phyloP scores from a whole-genome alignment of 2,329 filamentous ascomycete genomes.

The Aureobasidium sp. region DNA sequence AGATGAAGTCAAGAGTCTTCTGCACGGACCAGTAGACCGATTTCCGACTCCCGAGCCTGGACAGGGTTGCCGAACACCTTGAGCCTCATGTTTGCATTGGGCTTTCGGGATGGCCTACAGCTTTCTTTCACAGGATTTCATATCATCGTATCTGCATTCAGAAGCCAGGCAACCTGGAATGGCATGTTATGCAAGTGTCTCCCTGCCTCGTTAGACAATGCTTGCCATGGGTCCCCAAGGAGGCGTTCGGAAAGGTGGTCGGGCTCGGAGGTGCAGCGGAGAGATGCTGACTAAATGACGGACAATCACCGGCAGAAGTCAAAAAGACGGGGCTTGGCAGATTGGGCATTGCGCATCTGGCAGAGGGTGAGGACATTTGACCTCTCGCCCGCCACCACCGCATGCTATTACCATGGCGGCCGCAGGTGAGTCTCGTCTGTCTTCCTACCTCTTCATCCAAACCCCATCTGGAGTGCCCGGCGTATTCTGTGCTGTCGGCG shows the following conservation, averaged over 20 bases:
- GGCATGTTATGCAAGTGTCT: background rate
- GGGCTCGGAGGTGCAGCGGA: no score
- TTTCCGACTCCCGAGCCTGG: background rate
- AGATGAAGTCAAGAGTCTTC: background rate
- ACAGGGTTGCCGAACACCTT: background rate
- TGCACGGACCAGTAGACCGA: background rate
- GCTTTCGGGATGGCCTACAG: background rate
- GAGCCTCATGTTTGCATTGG: background rate
- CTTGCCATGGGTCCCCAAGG: background rate
- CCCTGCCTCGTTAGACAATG: background rate
- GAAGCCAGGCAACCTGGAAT: no score
- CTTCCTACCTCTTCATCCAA: background rate
- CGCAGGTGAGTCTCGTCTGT: background rate
- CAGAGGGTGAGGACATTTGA: slow-evolving; percentile 1
- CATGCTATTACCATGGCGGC: slow-evolving; percentile 11
- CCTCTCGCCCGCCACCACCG: slow-evolving; percentile 5
- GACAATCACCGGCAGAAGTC: background rate
- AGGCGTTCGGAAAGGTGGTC: background rate
- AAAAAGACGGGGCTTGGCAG: background rate
- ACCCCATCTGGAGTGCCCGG: background rate
- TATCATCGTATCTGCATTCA: background rate
- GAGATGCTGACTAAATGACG: background rate
- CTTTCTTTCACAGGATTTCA: background rate
- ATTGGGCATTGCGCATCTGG: background rate
- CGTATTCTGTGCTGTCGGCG: background rate